Evolutionary conservation across 306 rosid genomes (phyloP).

Genomic region (Malus sieversii): DNA sequence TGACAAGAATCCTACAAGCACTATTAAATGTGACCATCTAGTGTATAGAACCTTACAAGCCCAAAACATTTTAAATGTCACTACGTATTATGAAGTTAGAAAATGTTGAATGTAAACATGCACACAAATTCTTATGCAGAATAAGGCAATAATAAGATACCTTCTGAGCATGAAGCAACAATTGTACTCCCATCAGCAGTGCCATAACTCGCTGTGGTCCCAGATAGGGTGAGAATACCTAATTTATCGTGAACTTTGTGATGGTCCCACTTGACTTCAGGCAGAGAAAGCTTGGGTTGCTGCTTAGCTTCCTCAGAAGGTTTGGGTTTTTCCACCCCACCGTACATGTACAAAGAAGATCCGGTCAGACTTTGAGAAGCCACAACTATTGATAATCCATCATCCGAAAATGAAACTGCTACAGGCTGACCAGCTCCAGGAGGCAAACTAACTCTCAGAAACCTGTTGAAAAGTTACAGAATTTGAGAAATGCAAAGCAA

Average conservation of each 20-base stretch:
- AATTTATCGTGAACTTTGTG: conserved; percentile 78
- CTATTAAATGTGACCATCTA: neutral
- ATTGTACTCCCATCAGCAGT: conserved; percentile 90
- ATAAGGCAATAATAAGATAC: conserved; percentile 32
- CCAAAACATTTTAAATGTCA: neutral
- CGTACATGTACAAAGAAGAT: conserved; percentile 78
- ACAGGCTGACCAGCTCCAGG: conserved; percentile 91
- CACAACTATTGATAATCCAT: conserved; percentile 66
- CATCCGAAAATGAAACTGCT: conserved; percentile 58
- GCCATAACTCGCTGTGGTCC: conserved; percentile 76
- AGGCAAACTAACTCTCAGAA: conserved; percentile 74
- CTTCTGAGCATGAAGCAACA: conserved; percentile 93
- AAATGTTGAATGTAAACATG: neutral
- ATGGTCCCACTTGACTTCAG: conserved; percentile 84
- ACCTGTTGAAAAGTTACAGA: conserved; percentile 46
- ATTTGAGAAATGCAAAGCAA: conserved; percentile 1
- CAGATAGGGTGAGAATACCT: conserved; percentile 65
- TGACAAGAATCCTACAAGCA: neutral
- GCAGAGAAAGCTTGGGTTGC: conserved; percentile 84
- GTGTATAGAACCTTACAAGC: neutral
- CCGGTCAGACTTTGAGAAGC: conserved; percentile 70
- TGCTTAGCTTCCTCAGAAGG: conserved; percentile 37
- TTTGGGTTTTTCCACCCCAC: conserved; percentile 71
- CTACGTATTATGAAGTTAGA: neutral
- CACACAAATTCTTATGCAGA: neutral